These are phyloP conservation scores for Rasamsonia emersonii DNA, from an alignment of 2,329 filamentous ascomycete genomes.

Conservation along the genomic window DNA sequence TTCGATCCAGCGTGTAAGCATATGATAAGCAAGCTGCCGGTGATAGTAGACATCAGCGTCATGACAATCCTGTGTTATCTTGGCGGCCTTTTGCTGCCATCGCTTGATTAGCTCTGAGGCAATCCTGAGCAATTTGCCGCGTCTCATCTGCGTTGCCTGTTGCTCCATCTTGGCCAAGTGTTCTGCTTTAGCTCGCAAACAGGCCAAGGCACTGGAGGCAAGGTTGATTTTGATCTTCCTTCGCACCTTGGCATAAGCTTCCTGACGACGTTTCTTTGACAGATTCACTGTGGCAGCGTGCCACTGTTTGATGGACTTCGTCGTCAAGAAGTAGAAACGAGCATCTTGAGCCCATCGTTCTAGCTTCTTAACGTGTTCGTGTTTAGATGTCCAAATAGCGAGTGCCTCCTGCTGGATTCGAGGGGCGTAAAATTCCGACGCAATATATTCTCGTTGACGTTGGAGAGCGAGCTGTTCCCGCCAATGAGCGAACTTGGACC, in stretches of 20 bases:
- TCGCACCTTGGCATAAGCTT: conserved; percentile 48
- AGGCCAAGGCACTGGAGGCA: conserved; percentile 34
- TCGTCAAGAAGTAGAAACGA: conserved; percentile 48
- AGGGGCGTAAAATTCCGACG: conserved; percentile 36
- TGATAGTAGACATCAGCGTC: conserved; percentile 32
- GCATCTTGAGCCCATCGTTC: conserved; percentile 48
- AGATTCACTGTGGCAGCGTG: conserved; percentile 41
- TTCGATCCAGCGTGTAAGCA: conserved; percentile 30
- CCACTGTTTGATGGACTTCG: conserved; percentile 44
- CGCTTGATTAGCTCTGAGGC: conserved; percentile 28
- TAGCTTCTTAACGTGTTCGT: conserved; percentile 38
- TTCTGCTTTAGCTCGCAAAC: conserved; percentile 29
- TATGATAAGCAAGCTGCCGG: conserved; percentile 28
- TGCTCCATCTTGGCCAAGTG: conserved; percentile 28
- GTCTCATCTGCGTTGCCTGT: conserved; percentile 30
- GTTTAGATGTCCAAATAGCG: conserved; percentile 27
- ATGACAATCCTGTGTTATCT: conserved; percentile 23
- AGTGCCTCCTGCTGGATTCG: conserved; percentile 33
- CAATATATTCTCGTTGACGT: conserved; percentile 31
- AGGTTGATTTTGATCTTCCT: conserved; percentile 47
- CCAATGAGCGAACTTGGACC: conserved; percentile 29
- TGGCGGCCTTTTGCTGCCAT: conserved; percentile 36
- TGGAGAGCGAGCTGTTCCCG: conserved; percentile 28
- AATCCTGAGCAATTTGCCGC: conserved; percentile 24
- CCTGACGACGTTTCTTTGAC: conserved; percentile 44